Conservation (phyloP, 345 rosid genomes). For the Dipteronia dyeriana region DNA sequence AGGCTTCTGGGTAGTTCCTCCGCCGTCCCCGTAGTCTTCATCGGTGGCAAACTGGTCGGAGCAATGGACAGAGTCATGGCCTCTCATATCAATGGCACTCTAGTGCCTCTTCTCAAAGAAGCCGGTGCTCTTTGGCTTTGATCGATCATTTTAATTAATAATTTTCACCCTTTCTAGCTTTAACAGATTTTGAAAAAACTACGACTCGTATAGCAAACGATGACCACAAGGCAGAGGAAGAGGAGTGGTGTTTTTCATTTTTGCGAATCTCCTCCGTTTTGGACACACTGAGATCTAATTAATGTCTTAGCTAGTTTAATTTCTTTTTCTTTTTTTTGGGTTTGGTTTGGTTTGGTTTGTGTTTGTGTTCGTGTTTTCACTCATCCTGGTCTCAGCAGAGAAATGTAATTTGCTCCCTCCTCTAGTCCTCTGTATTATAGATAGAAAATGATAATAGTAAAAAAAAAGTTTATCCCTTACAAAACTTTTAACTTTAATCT, state of each 20-base stretch:
- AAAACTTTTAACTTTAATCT: background rate
- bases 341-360: conserved; percentile 26
- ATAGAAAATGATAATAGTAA: conserved; percentile 9
- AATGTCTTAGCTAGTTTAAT: conserved; percentile 4
- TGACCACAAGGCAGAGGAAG: conserved; percentile 32
- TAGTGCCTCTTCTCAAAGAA: conserved; percentile 89
- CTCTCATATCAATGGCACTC: conserved; percentile 87
- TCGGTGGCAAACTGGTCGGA: conserved; percentile 91
- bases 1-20: conserved; percentile 61
- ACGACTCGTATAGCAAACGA: conserved; percentile 11
- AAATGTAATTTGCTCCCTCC: conserved; percentile 52
- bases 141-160: too few species aligned
- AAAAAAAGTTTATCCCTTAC: conserved; percentile 1
- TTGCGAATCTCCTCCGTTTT: conserved; percentile 31
- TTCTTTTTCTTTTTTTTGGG: background rate
- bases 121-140: conserved; percentile 97
- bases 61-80: conserved; percentile 95
- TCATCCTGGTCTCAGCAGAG: conserved; percentile 5
- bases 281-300: conserved; percentile 12
- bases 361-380: background rate
- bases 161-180: background rate
- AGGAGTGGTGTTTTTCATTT: conserved; percentile 29
- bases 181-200: background rate
- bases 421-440: conserved; percentile 49
- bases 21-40: conserved; percentile 85